These are phyloP conservation scores for Gaeumannomyces tritici DNA, from an alignment of 2,329 filamentous ascomycete species.

Conservation along the genomic window DNA sequence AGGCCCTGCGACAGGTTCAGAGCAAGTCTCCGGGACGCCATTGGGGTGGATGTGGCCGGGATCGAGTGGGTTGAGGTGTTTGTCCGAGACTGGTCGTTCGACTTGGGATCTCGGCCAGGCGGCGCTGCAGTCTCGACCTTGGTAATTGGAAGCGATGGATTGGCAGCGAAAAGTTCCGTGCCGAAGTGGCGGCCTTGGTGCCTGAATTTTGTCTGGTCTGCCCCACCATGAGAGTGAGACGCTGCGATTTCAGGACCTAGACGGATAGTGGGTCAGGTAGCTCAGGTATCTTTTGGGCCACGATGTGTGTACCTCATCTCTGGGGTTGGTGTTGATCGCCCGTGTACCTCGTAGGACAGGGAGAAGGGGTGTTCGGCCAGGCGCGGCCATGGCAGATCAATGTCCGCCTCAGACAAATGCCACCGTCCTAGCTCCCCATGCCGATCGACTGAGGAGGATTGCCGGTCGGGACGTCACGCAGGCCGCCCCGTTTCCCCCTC, in stretches of 20 bases:
- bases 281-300: background rate
- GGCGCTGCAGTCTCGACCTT: background rate
- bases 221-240: background rate
- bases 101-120: background rate
- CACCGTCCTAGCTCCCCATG: no score
- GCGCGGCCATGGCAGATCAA: background rate
- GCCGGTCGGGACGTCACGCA: background rate
- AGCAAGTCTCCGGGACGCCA: slow-evolving; percentile 97
- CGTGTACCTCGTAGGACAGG: background rate
- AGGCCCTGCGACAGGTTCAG: slow-evolving; percentile 86
- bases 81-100: slow-evolving; percentile 18
- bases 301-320: background rate
- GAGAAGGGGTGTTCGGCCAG: background rate
- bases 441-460: background rate
- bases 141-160: slow-evolving; percentile 2
- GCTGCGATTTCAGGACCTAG: background rate
- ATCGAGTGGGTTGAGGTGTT: slow-evolving; percentile 38
- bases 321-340: background rate
- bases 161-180: slow-evolving; percentile 4
- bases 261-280: background rate
- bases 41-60: slow-evolving; percentile 47
- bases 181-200: background rate
- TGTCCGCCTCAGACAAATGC: background rate
- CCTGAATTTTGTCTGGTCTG: background rate
- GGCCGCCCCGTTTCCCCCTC: background rate